A percentile compares a stretch with the other conserved stretches of the same genome.
Evolutionary conservation across 2,329 filamentous ascomycete genomes (phyloP).

Genomic region (Cercospora citrullina): DNA sequence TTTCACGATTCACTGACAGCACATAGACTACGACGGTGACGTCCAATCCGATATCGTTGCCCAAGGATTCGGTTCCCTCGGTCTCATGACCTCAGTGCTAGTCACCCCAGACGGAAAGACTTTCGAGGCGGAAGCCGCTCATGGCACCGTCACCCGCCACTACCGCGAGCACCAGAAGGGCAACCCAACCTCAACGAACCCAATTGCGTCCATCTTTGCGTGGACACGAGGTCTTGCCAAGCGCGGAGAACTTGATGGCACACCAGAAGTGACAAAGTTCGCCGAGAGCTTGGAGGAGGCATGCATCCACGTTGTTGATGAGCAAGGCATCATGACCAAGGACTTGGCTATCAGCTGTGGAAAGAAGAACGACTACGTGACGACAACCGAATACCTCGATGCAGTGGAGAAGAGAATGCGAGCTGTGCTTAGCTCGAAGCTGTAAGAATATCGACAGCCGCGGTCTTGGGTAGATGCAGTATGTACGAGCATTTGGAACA

Average conservation of each 20-base stretch:
- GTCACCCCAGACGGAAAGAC: conserved; percentile 96
- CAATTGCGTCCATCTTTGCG: conserved; percentile 97
- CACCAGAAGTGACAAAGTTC: conserved; percentile 88
- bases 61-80: conserved; percentile 95
- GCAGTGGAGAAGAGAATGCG: conserved; percentile 91
- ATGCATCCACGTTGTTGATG: conserved; percentile 89
- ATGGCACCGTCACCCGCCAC: conserved; percentile 97
- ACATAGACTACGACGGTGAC: conserved; percentile 91
- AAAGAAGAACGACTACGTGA: conserved; percentile 86
- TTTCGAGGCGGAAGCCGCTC: conserved; percentile 95
- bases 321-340: conserved; percentile 98
- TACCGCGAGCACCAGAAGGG: conserved; percentile 99
- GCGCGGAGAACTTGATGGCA: conserved; percentile 87
- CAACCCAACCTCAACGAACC: conserved; percentile 95
- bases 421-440: conserved; percentile 73
- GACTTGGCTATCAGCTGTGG: conserved; percentile 94
- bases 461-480: not conserved
- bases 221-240: conserved; percentile 95
- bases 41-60: conserved; percentile 98
- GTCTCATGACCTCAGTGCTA: conserved; percentile 96
- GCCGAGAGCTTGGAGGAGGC: conserved; percentile 90
- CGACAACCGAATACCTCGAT: conserved; percentile 85
- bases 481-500: not conserved
- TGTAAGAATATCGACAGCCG: conserved; percentile 47
- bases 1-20: conserved; percentile 23